A percentile compares a stretch with the other conserved stretches of the same genome.
Conservation (phyloP, 495 filamentous ascomycete genomes). For the Aspergillus nanangensis region DNA sequence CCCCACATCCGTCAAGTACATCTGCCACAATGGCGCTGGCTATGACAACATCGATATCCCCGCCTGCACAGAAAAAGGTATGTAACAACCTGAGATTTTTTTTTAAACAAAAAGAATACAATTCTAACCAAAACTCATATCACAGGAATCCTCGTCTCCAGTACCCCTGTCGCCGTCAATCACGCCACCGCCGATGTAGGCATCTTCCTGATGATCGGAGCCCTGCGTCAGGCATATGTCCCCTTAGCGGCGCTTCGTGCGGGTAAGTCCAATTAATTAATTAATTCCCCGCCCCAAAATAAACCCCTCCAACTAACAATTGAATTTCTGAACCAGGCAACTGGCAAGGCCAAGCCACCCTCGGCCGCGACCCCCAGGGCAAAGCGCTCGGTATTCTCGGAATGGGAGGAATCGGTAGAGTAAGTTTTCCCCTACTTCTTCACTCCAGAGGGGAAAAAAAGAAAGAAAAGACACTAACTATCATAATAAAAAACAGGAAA, state of each 20-base stretch:
- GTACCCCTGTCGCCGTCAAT: slow-evolving; percentile 64
- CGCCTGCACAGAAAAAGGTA: slow-evolving; percentile 57
- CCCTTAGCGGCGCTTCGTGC: slow-evolving; percentile 56
- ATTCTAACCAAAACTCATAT: neutral
- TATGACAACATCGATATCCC: slow-evolving; percentile 78
- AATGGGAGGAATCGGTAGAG: slow-evolving; percentile 76
- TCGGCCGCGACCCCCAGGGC: slow-evolving; percentile 64
- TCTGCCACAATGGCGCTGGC: slow-evolving; percentile 83
- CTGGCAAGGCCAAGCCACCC: slow-evolving; percentile 47
- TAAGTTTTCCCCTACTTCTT: slow-evolving; percentile 13
- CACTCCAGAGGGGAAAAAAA: neutral
- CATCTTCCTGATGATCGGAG: slow-evolving; percentile 68
- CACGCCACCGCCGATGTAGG: slow-evolving; percentile 68
- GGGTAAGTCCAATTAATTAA: slow-evolving; percentile 36
- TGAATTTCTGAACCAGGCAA: slow-evolving; percentile 34
- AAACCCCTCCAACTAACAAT: too few relatives aligned
- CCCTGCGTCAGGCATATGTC: slow-evolving; percentile 61
- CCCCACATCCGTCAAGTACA: slow-evolving; percentile 65
- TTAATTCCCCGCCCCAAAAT: too few relatives aligned
- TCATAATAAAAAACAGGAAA: slow-evolving; percentile 41
- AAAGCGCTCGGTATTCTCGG: slow-evolving; percentile 78
- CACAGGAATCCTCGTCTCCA: slow-evolving; percentile 58
- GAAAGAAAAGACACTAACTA: slow-evolving; percentile 6
- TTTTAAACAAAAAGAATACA: neutral
- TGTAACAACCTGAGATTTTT: neutral